phyloP scores from a whole-genome alignment of 169 alveolate genomes.

The Perkinsus chesapeaki region DNA sequence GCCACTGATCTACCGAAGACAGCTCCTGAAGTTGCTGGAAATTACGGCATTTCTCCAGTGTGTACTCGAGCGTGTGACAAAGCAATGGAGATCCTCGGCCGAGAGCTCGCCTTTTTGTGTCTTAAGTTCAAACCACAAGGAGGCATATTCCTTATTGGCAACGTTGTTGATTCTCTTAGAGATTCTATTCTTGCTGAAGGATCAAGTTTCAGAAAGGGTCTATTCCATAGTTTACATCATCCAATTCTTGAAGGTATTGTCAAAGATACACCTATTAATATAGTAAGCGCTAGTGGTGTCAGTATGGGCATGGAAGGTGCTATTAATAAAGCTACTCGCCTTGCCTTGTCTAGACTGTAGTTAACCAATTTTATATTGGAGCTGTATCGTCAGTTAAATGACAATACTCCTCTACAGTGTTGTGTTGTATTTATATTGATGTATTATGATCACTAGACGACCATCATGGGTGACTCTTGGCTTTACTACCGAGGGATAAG shows the following conservation, averaged over 20 bases:
- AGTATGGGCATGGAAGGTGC: constrained; percentile 2
- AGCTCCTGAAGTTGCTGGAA: background rate
- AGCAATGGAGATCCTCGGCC: background rate
- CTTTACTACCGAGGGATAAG: too few species aligned
- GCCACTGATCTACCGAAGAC: background rate
- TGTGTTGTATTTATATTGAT: too few species aligned
- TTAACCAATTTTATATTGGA: background rate
- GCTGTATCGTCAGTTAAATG: too few species aligned
- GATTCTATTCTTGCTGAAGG: background rate
- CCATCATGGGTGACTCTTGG: too few species aligned
- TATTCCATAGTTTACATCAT: background rate
- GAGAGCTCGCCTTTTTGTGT: background rate
- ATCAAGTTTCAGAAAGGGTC: background rate
- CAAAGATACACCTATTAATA: background rate
- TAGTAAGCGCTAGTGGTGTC: background rate
- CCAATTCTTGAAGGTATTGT: background rate
- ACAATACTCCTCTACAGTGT: too few species aligned
- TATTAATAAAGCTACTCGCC: background rate
- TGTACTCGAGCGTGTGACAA: background rate
- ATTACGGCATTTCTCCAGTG: background rate
- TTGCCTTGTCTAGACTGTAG: background rate
- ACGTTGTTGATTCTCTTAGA: background rate
- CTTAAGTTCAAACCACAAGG: background rate
- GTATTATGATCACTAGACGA: too few species aligned
- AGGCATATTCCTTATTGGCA: background rate